Evolutionary conservation across 257 asterid genomes (phyloP).

Genomic region (Solanum sitiens): DNA sequence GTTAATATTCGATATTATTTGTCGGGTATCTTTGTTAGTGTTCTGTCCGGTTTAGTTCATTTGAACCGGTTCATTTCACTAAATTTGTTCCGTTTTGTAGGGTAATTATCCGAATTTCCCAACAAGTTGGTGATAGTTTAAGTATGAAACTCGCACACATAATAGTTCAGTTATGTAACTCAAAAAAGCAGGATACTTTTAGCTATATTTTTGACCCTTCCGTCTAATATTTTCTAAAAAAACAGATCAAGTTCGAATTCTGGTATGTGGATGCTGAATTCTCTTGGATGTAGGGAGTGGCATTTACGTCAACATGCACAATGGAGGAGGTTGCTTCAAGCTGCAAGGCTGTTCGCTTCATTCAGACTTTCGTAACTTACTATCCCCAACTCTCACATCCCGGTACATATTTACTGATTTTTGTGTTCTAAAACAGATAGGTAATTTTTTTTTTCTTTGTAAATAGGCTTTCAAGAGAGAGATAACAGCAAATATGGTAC

Average conservation of each 20-base stretch:
- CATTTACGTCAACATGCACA: conserved; percentile 41
- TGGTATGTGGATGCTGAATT: neutral
- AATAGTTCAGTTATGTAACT: neutral
- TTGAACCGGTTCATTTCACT: no score
- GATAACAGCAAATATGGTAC: conserved; percentile 38
- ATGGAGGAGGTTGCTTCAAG: conserved; percentile 63
- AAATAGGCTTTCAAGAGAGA: conserved; percentile 42
- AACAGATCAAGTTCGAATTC: neutral
- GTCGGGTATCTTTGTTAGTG: no score
- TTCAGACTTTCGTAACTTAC: conserved; percentile 38
- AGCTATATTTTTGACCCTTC: neutral
- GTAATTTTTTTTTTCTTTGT: neutral
- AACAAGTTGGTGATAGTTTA: neutral
- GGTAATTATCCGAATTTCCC: no score
- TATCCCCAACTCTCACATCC: neutral
- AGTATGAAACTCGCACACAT: neutral
- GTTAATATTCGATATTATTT: no score
- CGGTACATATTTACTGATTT: neutral
- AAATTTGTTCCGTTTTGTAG: no score
- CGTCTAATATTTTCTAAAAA: neutral
- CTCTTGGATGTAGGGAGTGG: conserved; percentile 22
- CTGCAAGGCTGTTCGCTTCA: conserved; percentile 54
- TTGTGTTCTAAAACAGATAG: neutral
- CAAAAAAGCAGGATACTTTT: neutral
- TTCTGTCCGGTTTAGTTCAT: no score